Percentiles rank a stretch among this genome's conserved stretches.
Conservation (phyloP, 306 rosid species). For the Cyamopsis tetragonoloba region DNA sequence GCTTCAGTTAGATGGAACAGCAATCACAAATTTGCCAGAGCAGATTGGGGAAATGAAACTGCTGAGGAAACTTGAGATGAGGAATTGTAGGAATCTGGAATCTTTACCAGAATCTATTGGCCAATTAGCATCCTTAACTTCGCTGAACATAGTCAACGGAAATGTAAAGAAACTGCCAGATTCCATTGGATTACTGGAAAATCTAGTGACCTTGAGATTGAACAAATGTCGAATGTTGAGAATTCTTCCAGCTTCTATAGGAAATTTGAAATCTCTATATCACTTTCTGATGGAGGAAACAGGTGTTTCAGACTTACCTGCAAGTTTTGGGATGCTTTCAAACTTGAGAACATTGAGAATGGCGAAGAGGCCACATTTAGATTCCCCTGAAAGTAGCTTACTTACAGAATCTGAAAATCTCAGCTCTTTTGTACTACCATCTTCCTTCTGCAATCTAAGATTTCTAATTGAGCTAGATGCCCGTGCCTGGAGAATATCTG, state of each 20-base stretch:
- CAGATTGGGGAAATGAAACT: constrained; percentile 47
- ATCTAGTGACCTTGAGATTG: constrained; percentile 43
- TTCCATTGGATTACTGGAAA: constrained; percentile 43
- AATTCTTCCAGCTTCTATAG: constrained; percentile 58
- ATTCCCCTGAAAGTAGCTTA: background rate
- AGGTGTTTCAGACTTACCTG: constrained; percentile 45
- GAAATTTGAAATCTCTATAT: constrained; percentile 43
- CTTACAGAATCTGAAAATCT: background rate
- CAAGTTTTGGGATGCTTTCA: constrained; percentile 59
- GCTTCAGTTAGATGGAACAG: constrained; percentile 45
- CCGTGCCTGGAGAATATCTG: constrained; percentile 45
- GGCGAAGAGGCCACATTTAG: constrained; percentile 28
- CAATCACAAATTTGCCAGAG: constrained; percentile 50
- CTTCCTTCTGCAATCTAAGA: constrained; percentile 49
- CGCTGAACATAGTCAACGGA: constrained; percentile 32
- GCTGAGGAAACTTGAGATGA: constrained; percentile 49
- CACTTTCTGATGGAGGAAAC: constrained; percentile 48
- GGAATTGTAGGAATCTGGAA: constrained; percentile 42
- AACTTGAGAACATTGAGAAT: constrained; percentile 44
- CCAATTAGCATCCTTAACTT: constrained; percentile 34
- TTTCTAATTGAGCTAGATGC: constrained; percentile 42
- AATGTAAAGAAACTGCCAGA: constrained; percentile 48
- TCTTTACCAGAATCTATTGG: constrained; percentile 60
- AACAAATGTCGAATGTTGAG: constrained; percentile 35
- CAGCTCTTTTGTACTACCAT: constrained; percentile 27